Conservation (phyloP, 495 filamentous ascomycete species). For the Penicillium canescens region DNA sequence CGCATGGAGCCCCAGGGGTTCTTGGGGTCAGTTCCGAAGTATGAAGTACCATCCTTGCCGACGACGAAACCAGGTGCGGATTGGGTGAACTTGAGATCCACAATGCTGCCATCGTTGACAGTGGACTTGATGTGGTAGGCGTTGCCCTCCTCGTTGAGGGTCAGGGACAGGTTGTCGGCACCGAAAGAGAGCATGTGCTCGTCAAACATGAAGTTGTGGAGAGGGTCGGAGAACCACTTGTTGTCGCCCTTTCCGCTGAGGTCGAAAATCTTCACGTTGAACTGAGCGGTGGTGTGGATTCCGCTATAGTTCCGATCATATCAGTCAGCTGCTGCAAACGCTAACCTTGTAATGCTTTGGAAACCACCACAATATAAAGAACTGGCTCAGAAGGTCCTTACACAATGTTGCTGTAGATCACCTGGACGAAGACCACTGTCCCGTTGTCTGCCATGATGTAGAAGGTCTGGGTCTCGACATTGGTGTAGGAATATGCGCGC, state of each 20-base stretch:
- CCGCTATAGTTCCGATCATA: conserved; percentile 54
- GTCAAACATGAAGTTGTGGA: conserved; percentile 79
- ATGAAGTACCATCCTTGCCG: conserved; percentile 81
- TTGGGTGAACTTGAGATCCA: conserved; percentile 80
- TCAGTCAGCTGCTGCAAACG: neutral
- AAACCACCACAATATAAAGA: neutral
- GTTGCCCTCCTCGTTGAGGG: conserved; percentile 79
- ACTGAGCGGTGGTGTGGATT: conserved; percentile 85
- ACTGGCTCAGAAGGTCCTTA: conserved; percentile 45
- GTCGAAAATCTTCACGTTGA: conserved; percentile 89
- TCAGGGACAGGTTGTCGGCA: conserved; percentile 77
- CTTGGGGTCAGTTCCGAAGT: conserved; percentile 79
- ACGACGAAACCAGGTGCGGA: conserved; percentile 78
- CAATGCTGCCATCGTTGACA: conserved; percentile 70
- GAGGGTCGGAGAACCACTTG: conserved; percentile 77
- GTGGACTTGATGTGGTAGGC: conserved; percentile 84
- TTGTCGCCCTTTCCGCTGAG: conserved; percentile 62
- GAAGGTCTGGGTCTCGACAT: conserved; percentile 95
- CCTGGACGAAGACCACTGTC: conserved; percentile 74
- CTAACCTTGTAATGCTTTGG: neutral
- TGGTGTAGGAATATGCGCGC: conserved; percentile 76
- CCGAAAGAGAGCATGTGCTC: conserved; percentile 79
- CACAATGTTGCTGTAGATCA: conserved; percentile 98
- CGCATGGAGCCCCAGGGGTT: conserved; percentile 91
- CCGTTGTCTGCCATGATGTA: conserved; percentile 84